Evolutionary conservation across 306 rosid genomes (phyloP).

Genomic region (barrel medic (Medicago truncatula)): MtrunA17r5.0-ANR NC_053046.1:41700001-41700500

Average conservation of each 20-base stretch:
- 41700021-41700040: neutral
- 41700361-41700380: constrained; percentile 43
- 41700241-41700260: constrained; percentile 47
- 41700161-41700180: constrained; percentile 62
- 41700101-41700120: constrained; percentile 27
- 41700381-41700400: constrained; percentile 40
- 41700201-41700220: constrained; percentile 51
- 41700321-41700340: neutral
- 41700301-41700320: neutral
- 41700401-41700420: constrained; percentile 29
- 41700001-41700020: neutral
- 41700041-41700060: neutral
- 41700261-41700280: neutral
- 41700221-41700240: constrained; percentile 53
- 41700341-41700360: constrained; percentile 31
- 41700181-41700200: constrained; percentile 56
- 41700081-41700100: constrained; percentile 38
- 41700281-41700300: neutral
- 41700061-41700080: neutral
- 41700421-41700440: constrained; percentile 11
- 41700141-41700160: constrained; percentile 56
- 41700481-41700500: neutral
- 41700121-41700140: constrained; percentile 37
- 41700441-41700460: neutral
- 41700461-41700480: constrained; percentile 29